phyloP scores from a whole-genome alignment of 1,284 basidiomycete genomes.

The Cutaneotrichosporon sp. region DNA sequence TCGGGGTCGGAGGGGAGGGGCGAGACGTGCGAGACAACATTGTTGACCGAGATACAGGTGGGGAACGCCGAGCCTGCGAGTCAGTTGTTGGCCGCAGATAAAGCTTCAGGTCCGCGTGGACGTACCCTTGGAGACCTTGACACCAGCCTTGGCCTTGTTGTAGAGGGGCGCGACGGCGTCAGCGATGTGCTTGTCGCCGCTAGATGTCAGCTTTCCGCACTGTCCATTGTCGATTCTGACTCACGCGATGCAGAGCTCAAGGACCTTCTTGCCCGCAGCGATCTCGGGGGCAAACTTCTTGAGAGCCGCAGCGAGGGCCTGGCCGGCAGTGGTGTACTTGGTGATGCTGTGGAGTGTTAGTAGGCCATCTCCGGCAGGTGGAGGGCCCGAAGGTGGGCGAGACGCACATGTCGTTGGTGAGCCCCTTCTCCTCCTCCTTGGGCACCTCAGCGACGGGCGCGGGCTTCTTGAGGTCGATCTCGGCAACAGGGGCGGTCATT shows the following conservation, averaged over 20 bases:
- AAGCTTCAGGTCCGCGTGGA: neutral
- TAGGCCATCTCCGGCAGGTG: neutral
- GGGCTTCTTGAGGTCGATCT: constrained; percentile 48
- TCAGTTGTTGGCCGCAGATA: neutral
- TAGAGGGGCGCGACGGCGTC: constrained; percentile 79
- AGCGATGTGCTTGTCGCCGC: constrained; percentile 86
- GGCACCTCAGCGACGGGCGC: constrained; percentile 38
- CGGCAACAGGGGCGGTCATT: constrained; percentile 33
- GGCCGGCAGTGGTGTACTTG: constrained; percentile 75
- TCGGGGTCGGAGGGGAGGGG: constrained; percentile 59
- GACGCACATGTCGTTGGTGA: constrained; percentile 51
- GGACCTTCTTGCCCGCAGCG: constrained; percentile 74
- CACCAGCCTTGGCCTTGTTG: constrained; percentile 84
- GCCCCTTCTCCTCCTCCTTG: constrained; percentile 50
- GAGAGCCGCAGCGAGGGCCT: constrained; percentile 81
- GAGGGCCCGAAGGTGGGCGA: neutral
- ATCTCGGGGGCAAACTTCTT: constrained; percentile 76
- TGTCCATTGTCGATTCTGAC: constrained; percentile 21
- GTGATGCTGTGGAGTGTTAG: constrained; percentile 42
- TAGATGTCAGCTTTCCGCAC: constrained; percentile 21
- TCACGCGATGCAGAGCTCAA: constrained; percentile 80
- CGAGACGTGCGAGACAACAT: constrained; percentile 60
- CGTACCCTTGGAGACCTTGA: constrained; percentile 79
- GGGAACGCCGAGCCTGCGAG: constrained; percentile 86
- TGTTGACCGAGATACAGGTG: constrained; percentile 87